Percentiles rank a stretch among this genome's conserved stretches.
These are phyloP conservation scores for Acmispon strigosus DNA, from an alignment of 306 rosid species.

Conservation along the genomic window DNA sequence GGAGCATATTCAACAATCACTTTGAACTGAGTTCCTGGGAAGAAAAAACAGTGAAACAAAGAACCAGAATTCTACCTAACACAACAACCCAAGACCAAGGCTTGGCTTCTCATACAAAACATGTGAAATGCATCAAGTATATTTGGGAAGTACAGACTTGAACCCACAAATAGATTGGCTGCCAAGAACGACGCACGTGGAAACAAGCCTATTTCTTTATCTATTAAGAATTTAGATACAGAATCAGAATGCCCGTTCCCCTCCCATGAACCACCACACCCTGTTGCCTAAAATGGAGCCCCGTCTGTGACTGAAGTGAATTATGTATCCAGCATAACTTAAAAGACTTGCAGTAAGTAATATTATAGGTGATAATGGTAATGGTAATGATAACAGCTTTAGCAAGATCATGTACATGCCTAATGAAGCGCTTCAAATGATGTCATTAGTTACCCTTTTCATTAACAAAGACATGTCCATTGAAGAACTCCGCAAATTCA, in stretches of 20 bases:
- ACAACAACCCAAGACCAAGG: not conserved
- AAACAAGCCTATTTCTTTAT: not conserved
- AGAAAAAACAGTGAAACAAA: not conserved
- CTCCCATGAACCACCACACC: not conserved
- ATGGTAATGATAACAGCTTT: not conserved
- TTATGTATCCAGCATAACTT: not conserved
- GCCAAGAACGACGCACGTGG: not conserved
- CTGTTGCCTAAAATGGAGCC: no score
- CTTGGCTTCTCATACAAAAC: not conserved
- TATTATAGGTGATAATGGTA: no score
- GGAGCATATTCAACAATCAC: constrained; percentile 70
- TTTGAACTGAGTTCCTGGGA: constrained; percentile 61
- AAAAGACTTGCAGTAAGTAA: no score
- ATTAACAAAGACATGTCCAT: constrained; percentile 63
- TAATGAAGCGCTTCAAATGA: constrained; percentile 16
- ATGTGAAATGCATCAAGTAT: not conserved
- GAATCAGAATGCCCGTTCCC: not conserved
- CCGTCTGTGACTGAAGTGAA: no score
- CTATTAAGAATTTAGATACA: not conserved
- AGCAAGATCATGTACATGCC: constrained; percentile 12
- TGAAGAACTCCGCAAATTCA: constrained; percentile 61
- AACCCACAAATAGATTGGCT: not conserved
- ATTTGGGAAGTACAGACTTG: not conserved
- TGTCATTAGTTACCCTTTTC: constrained; percentile 51
- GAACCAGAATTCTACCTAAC: not conserved